Evolutionary conservation across 495 filamentous ascomycete species (phyloP).

Genomic region (Aspergillus kassunensis): DNA sequence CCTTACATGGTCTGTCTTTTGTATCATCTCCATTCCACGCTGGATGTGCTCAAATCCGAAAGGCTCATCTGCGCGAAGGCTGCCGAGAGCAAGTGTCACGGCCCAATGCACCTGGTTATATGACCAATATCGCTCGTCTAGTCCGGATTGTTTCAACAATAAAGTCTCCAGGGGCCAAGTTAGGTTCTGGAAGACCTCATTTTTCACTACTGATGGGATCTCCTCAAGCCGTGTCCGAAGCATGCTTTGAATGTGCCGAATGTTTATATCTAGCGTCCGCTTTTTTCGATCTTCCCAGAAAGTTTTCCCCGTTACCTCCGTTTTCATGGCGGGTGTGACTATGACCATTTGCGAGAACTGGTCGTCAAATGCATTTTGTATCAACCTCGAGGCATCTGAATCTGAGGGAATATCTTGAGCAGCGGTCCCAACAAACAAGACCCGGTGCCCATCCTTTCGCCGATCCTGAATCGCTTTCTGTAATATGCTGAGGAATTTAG

Average conservation of each 20-base stretch:
- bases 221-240: conserved; percentile 43
- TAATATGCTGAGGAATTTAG: conserved; percentile 59
- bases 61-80: conserved; percentile 36
- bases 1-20: conserved; percentile 30
- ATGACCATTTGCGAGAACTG: conserved; percentile 52
- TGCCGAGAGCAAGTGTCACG: conserved; percentile 57
- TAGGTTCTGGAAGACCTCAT: conserved; percentile 29
- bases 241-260: conserved; percentile 68
- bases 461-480: conserved; percentile 66
- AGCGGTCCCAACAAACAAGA: conserved; percentile 74
- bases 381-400: conserved; percentile 45
- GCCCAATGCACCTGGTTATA: conserved; percentile 60
- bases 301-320: conserved; percentile 29
- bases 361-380: conserved; percentile 44
- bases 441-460: conserved; percentile 61
- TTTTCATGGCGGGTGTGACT: conserved; percentile 40
- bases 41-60: conserved; percentile 40
- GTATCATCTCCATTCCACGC: conserved; percentile 36
- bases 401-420: conserved; percentile 27
- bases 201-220: conserved; percentile 30
- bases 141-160: conserved; percentile 37
- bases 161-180: conserved; percentile 35
- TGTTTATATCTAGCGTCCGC: conserved; percentile 59
- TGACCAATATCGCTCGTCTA: conserved; percentile 53
- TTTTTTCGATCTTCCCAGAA: conserved; percentile 43